A percentile compares a stretch with the other conserved stretches of the same genome.
Evolutionary conservation across 495 filamentous ascomycete genomes (phyloP).

Genomic region (Venustampulla echinocandica): DNA sequence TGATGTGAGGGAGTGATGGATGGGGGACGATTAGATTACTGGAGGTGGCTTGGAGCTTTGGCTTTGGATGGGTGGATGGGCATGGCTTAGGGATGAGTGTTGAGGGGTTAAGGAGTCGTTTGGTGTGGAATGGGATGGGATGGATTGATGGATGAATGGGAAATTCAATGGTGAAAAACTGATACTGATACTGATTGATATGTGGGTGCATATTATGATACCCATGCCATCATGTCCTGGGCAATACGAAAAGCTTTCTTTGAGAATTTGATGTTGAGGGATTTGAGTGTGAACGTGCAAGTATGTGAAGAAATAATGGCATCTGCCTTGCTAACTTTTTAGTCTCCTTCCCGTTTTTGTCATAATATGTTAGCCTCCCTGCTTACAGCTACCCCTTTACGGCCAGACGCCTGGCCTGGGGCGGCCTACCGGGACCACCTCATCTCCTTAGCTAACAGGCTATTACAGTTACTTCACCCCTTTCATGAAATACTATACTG

Average conservation of each 20-base stretch:
- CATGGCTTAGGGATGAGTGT: background rate
- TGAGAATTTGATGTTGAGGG: too few species aligned
- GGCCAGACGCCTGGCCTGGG: too few species aligned
- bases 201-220: background rate
- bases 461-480: too few species aligned
- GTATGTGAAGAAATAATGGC: too few species aligned
- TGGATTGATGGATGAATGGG: background rate
- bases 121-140: background rate
- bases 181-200: background rate
- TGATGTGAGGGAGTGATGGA: background rate
- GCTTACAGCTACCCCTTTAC: too few species aligned
- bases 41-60: background rate
- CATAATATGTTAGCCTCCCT: too few species aligned
- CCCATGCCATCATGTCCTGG: background rate
- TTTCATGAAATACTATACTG: too few species aligned
- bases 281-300: too few species aligned
- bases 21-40: background rate
- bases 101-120: background rate
- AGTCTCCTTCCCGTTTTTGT: too few species aligned
- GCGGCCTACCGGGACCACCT: too few species aligned
- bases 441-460: too few species aligned
- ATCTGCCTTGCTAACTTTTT: too few species aligned
- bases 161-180: background rate
- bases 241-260: background rate
- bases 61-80: background rate